phyloP scores from a whole-genome alignment of 2,329 filamentous ascomycete species.

The Rutstroemia sp. region DNA sequence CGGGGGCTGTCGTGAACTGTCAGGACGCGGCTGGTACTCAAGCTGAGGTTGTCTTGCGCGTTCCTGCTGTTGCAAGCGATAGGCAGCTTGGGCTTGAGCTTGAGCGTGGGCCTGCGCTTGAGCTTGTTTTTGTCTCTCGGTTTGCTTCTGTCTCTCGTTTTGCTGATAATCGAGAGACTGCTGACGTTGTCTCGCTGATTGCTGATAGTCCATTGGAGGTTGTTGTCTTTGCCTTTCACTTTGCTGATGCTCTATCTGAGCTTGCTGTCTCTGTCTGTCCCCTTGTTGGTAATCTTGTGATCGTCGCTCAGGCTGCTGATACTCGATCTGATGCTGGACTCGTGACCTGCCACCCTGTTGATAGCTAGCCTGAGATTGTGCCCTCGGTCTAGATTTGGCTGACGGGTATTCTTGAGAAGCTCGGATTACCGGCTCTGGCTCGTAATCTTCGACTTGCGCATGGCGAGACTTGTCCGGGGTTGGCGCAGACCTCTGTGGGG shows the following conservation, averaged over 20 bases:
- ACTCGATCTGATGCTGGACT: conserved; percentile 2
- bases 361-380: conserved; percentile 8
- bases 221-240: conserved; percentile 4
- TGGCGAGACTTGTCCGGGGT: conserved; percentile 11
- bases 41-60: conserved; percentile 11
- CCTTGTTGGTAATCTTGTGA: conserved; percentile 7
- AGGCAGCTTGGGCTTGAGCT: conserved; percentile 2
- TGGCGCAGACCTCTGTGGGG: conserved; percentile 41
- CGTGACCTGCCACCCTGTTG: conserved; percentile 1
- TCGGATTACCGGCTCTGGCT: conserved; percentile 28
- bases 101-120: neutral
- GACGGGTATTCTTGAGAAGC: conserved; percentile 2
- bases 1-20: conserved; percentile 16
- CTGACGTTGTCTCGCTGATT: conserved; percentile 2
- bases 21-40: conserved; percentile 10
- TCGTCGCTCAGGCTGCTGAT: conserved; percentile 7
- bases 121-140: conserved; percentile 8
- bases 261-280: conserved; percentile 5
- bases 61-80: conserved; percentile 7
- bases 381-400: conserved; percentile 1
- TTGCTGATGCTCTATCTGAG: conserved; percentile 1
- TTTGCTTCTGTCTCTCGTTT: conserved; percentile 6
- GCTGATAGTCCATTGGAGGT: neutral
- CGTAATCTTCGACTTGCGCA: conserved; percentile 19
- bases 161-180: conserved; percentile 6